phyloP scores from a whole-genome alignment of 208 protist genomes.

The Leishmania gerbilli region DNA sequence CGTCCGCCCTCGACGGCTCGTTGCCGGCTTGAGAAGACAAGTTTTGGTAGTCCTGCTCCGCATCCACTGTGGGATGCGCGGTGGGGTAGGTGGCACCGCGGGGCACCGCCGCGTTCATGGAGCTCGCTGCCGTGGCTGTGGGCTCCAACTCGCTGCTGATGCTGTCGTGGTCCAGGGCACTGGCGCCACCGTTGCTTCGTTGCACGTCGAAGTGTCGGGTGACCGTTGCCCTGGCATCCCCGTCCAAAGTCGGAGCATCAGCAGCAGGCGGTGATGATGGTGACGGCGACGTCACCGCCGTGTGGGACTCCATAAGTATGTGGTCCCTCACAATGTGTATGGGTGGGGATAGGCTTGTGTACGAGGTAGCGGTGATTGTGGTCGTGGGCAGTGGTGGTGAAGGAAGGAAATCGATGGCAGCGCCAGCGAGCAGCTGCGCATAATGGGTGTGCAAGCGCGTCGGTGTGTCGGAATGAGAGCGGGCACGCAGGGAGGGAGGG shows the following conservation, averaged over 20 bases:
- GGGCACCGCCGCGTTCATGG: conserved; percentile 37
- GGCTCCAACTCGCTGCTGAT: no score
- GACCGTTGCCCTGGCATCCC: background rate
- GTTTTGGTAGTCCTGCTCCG: conserved; percentile 43
- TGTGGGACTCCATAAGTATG: background rate
- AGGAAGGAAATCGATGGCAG: background rate
- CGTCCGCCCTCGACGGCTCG: background rate
- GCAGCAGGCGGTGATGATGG: background rate
- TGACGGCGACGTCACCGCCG: background rate
- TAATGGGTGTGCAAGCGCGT: background rate
- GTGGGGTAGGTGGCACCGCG: conserved; percentile 35
- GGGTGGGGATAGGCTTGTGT: background rate
- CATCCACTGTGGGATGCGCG: conserved; percentile 19
- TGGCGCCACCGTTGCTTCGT: background rate
- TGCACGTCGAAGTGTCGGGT: background rate
- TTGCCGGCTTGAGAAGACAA: conserved; percentile 39
- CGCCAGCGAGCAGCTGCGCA: background rate
- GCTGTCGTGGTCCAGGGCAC: background rate
- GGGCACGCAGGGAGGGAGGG: background rate
- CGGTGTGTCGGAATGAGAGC: background rate
- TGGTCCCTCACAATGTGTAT: background rate
- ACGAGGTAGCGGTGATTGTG: background rate
- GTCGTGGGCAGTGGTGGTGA: background rate
- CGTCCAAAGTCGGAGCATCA: background rate
- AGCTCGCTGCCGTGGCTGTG: background rate